phyloP scores from a whole-genome alignment of 176 grass and related monocot species.

The Poa pratensis region DNA sequence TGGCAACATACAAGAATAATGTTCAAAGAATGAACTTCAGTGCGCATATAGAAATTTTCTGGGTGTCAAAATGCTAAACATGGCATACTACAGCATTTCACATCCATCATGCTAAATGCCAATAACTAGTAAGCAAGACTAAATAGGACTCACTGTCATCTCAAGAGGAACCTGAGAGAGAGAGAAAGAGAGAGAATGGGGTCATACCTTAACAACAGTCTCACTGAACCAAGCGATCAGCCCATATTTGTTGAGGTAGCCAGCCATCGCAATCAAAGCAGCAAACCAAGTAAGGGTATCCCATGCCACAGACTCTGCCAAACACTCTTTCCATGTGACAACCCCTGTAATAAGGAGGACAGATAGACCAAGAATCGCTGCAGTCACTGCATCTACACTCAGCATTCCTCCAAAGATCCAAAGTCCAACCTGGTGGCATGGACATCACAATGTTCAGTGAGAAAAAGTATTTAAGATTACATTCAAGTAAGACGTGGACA shows the following conservation, averaged over 20 bases:
- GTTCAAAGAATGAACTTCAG: background rate
- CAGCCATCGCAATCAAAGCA: slow-evolving; percentile 97
- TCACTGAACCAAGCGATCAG: slow-evolving; percentile 98
- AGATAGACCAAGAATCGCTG: slow-evolving; percentile 91
- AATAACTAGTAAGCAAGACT: background rate
- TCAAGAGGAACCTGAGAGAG: background rate
- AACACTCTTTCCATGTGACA: slow-evolving; percentile 99
- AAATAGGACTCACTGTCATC: background rate
- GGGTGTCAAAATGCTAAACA: background rate
- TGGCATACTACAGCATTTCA: background rate
- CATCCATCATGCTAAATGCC: slow-evolving; percentile 1
- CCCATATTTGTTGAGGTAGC: slow-evolving; percentile 97
- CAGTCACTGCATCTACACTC: slow-evolving; percentile 86
- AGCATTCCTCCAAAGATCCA: slow-evolving; percentile 90
- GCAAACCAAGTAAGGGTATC: slow-evolving; percentile 99
- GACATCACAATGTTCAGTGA: slow-evolving; percentile 31
- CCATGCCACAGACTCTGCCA: slow-evolving; percentile 94
- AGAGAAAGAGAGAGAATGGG: no score
- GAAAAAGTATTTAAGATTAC: slow-evolving; percentile 1
- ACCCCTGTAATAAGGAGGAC: slow-evolving; percentile 88
- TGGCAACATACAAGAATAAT: background rate
- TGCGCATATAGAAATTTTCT: background rate
- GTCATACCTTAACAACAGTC: slow-evolving; percentile 95
- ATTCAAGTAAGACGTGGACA: slow-evolving; percentile 10
- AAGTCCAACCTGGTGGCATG: slow-evolving; percentile 82